Base-by-base conservation (phyloP, 2,329 filamentous ascomycete species). In the Verticillium dahliae region DNA sequence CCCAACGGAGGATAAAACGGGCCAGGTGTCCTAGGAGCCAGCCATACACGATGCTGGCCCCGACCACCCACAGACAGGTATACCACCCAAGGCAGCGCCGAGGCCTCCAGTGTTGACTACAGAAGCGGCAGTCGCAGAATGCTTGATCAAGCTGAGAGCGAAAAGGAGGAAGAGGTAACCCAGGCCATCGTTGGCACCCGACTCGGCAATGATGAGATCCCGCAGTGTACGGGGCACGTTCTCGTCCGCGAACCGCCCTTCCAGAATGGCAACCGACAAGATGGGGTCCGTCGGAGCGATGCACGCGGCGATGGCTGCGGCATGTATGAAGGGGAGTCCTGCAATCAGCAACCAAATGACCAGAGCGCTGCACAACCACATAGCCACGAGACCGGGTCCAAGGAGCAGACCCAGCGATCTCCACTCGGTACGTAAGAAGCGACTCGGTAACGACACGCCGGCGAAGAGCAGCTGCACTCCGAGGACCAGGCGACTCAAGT, bases 231-330 rank as follows among this genome's bases (percentile, higher is more conserved):
- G 88, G 0, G 93, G 92, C 18, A 97, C 88, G 71, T 97, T 95
- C 69, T 92, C 89, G 69, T 97, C 92, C 1, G 93, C 93, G 71
- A 96, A 97, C 68, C 91, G 93, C 35, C 92, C 92, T 77, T 97
- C 97, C 56, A 97, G 91, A 61, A 97, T 96, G 2, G 90, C 90
- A 65, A 94, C 94, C 15, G 90, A 94, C 41, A 97, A 75, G 1
- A 97, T 87, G 0, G 93, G 93, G 69, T 97, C 93, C 0, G 93
- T 97, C 0, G 92, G 93, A 2, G 93, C 95, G n/a, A 97, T 87
- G 69, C 92, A 96, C 0, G 92, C 90, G 1, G 87, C 92, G 11
- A 96, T 80, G 15, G 88, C 90, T 10, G 97, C 80, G 0, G 93
- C 90, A 66, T 95, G 89, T 1, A 97, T 79, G 65, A 95, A 90